Percentiles rank a stretch among this genome's conserved stretches.
phyloP scores from a whole-genome alignment of 176 grass and related monocot species.

The bread wheat (Triticum aestivum) region DNA sequence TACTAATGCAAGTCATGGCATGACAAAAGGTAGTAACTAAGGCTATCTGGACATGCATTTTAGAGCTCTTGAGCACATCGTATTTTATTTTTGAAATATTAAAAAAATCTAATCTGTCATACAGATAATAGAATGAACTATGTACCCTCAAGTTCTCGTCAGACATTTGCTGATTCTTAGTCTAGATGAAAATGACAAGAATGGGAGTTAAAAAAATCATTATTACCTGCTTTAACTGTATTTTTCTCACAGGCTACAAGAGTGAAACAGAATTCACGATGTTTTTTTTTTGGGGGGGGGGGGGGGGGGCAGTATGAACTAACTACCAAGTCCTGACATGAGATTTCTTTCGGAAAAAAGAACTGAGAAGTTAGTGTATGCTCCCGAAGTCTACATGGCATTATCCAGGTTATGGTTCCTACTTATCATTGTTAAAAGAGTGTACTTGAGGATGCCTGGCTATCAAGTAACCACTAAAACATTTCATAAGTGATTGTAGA shows the following conservation, averaged over 20 bases:
- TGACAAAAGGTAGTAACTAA: not conserved
- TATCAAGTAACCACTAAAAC: constrained; percentile 3
- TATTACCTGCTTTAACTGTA: not conserved
- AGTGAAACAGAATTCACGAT: no score
- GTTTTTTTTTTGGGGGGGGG: no score
- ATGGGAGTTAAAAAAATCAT: not conserved
- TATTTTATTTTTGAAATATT: not conserved
- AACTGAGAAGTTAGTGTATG: no score
- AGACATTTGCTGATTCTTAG: not conserved
- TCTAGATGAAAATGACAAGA: not conserved
- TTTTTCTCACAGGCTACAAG: not conserved
- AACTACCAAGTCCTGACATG: not conserved
- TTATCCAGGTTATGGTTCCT: not conserved
- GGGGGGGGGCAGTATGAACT: no score
- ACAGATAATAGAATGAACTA: not conserved
- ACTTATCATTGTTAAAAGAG: not conserved
- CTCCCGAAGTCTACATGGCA: not conserved
- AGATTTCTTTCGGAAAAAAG: not conserved
- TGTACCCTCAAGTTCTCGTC: not conserved
- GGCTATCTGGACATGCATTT: not conserved
- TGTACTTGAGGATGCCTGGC: not conserved
- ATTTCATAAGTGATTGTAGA: constrained; percentile 11
- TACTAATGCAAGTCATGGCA: not conserved
- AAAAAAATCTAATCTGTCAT: not conserved
- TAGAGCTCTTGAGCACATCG: not conserved